Evolutionary conservation across 306 rosid species (phyloP).

Genomic region (Delonix regia): DNA sequence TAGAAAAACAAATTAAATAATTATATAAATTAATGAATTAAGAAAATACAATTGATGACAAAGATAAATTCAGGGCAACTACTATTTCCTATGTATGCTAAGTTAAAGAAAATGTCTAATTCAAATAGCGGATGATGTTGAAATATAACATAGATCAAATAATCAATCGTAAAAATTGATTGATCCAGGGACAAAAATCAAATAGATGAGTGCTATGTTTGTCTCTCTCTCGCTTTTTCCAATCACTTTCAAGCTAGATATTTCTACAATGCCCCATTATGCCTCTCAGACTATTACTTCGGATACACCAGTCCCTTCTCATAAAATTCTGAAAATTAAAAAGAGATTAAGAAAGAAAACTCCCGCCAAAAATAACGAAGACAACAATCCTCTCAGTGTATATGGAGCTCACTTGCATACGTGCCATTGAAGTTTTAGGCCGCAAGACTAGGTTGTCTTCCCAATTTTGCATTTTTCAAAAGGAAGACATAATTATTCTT

Average conservation of each 20-base stretch:
- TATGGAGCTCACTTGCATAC: constrained; percentile 4
- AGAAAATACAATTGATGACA: not conserved
- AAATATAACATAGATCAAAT: too few species aligned
- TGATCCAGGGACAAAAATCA: too few species aligned
- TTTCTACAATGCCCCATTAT: not conserved
- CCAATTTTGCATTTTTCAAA: not conserved
- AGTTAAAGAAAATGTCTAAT: too few species aligned
- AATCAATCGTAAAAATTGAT: too few species aligned
- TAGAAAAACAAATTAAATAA: too few species aligned
- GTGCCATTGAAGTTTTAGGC: not conserved
- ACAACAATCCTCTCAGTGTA: constrained; percentile 18
- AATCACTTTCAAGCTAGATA: not conserved
- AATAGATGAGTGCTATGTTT: too few species aligned
- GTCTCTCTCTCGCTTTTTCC: not conserved
- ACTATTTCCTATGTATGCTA: too few species aligned
- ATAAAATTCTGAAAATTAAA: not conserved
- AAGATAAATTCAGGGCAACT: too few species aligned
- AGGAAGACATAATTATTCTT: constrained; percentile 29
- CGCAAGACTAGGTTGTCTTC: constrained; percentile 15
- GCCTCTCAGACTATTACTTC: not conserved
- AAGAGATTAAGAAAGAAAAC: not conserved
- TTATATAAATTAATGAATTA: too few species aligned
- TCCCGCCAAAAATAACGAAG: not conserved
- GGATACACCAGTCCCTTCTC: constrained; percentile 9
- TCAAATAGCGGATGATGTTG: too few species aligned